Conservation (phyloP, 768 basidiomycete genomes). For the Lentinula aciculospora region DNA sequence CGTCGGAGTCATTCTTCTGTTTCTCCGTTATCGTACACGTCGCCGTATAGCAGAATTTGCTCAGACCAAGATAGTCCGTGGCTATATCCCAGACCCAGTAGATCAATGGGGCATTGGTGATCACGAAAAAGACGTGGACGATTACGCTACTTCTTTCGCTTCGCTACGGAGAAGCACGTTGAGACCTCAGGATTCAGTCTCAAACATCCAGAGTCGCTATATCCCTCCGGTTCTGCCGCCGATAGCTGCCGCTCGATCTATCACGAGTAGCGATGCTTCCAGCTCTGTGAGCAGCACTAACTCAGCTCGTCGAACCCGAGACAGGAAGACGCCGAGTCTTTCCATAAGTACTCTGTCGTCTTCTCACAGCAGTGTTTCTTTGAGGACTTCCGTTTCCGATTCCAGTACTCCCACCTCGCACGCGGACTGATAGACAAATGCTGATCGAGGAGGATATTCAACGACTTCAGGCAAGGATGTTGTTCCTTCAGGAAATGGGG, state of each 20-base stretch:
- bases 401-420: constrained; percentile 1
- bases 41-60: not conserved
- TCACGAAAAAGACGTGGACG: not conserved
- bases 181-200: not conserved
- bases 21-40: constrained; percentile 3
- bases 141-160: not conserved
- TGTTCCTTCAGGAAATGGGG: not conserved
- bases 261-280: not conserved
- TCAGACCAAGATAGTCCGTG: not conserved
- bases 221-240: not conserved
- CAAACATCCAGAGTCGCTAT: not conserved
- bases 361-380: not conserved
- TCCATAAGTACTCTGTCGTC: not conserved
- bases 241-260: not conserved
- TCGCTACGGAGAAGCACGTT: not conserved
- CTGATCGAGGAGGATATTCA: constrained; percentile 5
- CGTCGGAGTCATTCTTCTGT: not conserved
- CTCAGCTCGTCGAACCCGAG: not conserved
- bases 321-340: not conserved
- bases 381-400: not conserved
- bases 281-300: not conserved
- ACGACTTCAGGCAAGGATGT: constrained; percentile 1
- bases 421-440: constrained; percentile 5
- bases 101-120: not conserved
- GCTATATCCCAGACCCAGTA: not conserved